Base-by-base conservation (phyloP, 768 basidiomycete species). In the Tephrocybe sp. region DNA sequence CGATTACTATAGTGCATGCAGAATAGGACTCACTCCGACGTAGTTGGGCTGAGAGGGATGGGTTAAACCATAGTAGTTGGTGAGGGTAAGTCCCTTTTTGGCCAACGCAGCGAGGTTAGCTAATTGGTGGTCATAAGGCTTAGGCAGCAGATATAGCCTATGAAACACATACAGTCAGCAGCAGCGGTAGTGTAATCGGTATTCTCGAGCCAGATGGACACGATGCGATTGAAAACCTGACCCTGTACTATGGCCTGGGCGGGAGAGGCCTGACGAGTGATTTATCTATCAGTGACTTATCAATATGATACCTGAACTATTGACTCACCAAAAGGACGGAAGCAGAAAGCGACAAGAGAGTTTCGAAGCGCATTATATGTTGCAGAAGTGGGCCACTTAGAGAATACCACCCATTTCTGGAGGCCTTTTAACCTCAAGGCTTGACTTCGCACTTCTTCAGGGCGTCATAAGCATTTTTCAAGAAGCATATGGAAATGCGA, bases 31-130 rank as follows among this genome's bases (percentile, higher is more conserved):
- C 44, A 38, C 48, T 11, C 79, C 74, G 46, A 77, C 55, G 46
- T 75, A 85, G 67, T 86, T 85, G 30, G 84, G 84, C 62, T 85
- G 68, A 3, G 83, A 83, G 8, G 83, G 80, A 58, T 82, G 81
- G 19, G 78, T 81, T 35, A 82, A 53, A 4, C 65, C 75, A 52
- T 74, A 80, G 59, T 72, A 81, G 38, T 72, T 73, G 38, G 53
- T 63, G 14, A 81, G 63, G 5, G 70, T 54, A 49, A 86, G 68
- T 6, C 84, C 83, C 59, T 83, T 69, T 41, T 69, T 55, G 13
- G 75, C 73, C 50, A 85, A 63, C 40, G 64, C 62, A 35, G 55
- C 54, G 39, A 76, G 70, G 13, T 62, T 62, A 13, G 65, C 44
- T 55, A 40, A 14, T 36, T 30, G 32, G 1, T 5, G 31, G n/a